Evolutionary conservation across 257 asterid genomes (phyloP), one percentile per base, ranked within the genome.

Genomic region (Capsicum baccatum): DNA sequence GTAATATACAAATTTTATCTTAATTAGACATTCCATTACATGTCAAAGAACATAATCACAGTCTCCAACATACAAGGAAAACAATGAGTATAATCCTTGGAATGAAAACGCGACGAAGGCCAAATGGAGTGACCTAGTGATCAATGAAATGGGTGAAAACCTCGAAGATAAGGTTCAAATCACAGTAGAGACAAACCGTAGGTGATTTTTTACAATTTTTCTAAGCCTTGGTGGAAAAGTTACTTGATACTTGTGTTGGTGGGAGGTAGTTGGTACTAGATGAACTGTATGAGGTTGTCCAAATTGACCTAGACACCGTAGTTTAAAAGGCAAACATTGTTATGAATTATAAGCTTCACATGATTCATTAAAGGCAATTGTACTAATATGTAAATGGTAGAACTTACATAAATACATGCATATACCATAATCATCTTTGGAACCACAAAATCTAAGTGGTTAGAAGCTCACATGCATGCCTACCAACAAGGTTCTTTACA

Each of bases 51-150:
- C 81, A 76, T 52, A 76, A 52, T 26, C 5, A 50, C 50, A 19
- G 19, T 50, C 80, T 74, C 47, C 81, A 52, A 74, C 5, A 1
- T 50, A 74, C 81, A 74, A 50, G 60, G 80, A 48, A 67, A 48
- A 50, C 13, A 48, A 12, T 74, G 47, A 74, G 44, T 70, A 74
- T 6, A 74, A 48, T 13, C 81, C 50, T 74, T 12, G 47, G 50
- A 50, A 74, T 17, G 47, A 11, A 50, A 74, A 74, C 44, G 19
- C n/a, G 11, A 3, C 0, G 14, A 69, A 69, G 33, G 4, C 21
- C 6, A 4, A 70, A 70, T 8, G 0, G 79, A 8, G 56, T 15
- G 76, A 6, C 52, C 21, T 15, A 8, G 2, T 37, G 13, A 7
- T 68, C 21, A 68, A 68, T 37, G 76, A 37, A 37, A 6, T 15